phyloP scores from a whole-genome alignment of 2,329 filamentous ascomycete species.

The Lecanicillium sp. region DNA sequence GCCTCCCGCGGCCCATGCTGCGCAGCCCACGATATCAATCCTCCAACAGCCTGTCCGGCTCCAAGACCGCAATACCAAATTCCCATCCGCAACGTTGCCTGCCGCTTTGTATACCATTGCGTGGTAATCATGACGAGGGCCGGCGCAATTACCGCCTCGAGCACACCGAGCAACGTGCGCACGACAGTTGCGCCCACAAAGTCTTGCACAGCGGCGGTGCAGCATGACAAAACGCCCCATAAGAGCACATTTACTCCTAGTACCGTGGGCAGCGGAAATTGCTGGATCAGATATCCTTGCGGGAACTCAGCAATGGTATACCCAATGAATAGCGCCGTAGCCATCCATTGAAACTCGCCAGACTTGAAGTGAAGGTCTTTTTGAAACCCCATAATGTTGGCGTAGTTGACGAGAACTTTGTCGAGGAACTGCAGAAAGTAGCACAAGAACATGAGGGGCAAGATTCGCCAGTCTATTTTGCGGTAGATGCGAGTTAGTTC shows the following conservation, averaged over 20 bases:
- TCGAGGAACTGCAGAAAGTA: constrained; percentile 20
- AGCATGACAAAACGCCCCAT: constrained; percentile 32
- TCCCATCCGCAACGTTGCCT: constrained; percentile 37
- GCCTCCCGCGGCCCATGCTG: constrained; percentile 33
- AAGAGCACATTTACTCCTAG: constrained; percentile 22
- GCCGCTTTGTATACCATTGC: constrained; percentile 30
- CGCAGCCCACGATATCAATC: constrained; percentile 40
- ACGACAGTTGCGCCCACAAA: constrained; percentile 33
- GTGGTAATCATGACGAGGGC: constrained; percentile 41
- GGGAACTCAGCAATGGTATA: constrained; percentile 20
- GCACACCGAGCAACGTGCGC: constrained; percentile 35
- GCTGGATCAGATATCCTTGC: constrained; percentile 23
- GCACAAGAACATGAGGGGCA: constrained; percentile 19
- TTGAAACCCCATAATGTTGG: constrained; percentile 21
- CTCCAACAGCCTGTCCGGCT: constrained; percentile 29
- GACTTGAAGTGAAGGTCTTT: constrained; percentile 20
- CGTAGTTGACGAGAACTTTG: constrained; percentile 20
- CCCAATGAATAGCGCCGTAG: constrained; percentile 22
- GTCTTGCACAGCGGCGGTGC: constrained; percentile 30
- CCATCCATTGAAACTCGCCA: constrained; percentile 23
- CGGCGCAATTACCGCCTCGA: constrained; percentile 40
- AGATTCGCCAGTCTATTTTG: constrained; percentile 17
- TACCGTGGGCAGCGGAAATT: constrained; percentile 23
- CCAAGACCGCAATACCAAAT: constrained; percentile 21
- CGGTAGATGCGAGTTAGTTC: constrained; percentile 12